These are phyloP conservation scores for Kodamaea alishanica DNA, from an alignment of 1,139 yeast genomes.

Conservation along the genomic window DNA sequence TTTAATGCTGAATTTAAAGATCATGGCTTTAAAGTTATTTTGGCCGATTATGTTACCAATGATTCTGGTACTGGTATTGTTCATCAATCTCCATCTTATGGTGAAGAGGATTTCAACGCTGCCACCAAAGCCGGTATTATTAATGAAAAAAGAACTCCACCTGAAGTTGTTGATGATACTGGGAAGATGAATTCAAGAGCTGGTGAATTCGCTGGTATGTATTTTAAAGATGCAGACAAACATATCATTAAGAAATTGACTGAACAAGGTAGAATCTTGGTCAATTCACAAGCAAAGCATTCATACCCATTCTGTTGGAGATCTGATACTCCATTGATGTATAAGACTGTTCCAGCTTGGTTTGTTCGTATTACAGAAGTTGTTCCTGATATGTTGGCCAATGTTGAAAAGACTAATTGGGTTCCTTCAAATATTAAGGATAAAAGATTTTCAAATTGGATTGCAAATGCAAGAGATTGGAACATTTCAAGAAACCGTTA, in stretches of 20 bases:
- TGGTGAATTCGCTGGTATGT: constrained; percentile 70
- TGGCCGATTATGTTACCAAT: constrained; percentile 79
- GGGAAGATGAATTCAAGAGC: constrained; percentile 81
- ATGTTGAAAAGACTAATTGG: constrained; percentile 88
- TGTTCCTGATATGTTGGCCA: constrained; percentile 83
- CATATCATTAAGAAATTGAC: constrained; percentile 81
- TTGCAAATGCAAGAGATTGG: constrained; percentile 98
- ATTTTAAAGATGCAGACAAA: constrained; percentile 95
- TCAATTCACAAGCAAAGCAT: constrained; percentile 83
- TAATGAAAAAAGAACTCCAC: constrained; percentile 65
- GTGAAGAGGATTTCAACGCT: constrained; percentile 95
- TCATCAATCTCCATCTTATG: constrained; percentile 97
- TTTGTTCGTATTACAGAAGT: constrained; percentile 85
- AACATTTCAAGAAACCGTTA: constrained; percentile 95
- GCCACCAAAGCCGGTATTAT: constrained; percentile 76
- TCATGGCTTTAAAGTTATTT: constrained; percentile 75
- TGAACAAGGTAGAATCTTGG: constrained; percentile 69
- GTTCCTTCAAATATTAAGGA: constrained; percentile 88
- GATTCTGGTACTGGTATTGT: constrained; percentile 99
- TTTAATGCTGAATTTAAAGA: constrained; percentile 73
- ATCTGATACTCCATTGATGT: constrained; percentile 95
- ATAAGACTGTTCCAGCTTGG: constrained; percentile 98
- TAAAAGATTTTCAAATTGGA: constrained; percentile 96
- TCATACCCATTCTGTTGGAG: constrained; percentile 99
- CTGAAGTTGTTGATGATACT: constrained; percentile 90